Conservation (phyloP, 73 alveolate genomes). For the Effrenium voratum region DNA sequence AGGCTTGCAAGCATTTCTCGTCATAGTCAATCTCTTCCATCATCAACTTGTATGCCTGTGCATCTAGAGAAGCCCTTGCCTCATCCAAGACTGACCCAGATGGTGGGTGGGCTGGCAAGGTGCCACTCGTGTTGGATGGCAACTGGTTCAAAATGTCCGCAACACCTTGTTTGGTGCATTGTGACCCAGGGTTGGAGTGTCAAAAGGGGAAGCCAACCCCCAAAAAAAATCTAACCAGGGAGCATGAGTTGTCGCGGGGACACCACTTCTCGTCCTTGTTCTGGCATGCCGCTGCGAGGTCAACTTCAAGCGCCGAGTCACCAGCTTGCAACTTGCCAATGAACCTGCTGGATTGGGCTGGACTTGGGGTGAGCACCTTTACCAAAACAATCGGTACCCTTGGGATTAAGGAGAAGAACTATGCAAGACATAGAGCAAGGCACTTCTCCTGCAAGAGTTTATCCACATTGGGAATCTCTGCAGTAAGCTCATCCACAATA, state of each 20-base stretch:
- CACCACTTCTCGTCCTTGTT: not conserved
- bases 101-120: not conserved
- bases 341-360: not conserved
- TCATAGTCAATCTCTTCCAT: not conserved
- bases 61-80: not conserved
- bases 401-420: too few relatives aligned
- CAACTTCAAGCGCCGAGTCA: not conserved
- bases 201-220: not conserved
- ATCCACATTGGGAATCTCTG: not conserved
- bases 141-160: not conserved
- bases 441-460: not conserved
- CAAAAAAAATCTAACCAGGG: not conserved
- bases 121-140: not conserved
- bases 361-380: too few relatives aligned
- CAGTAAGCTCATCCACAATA: not conserved
- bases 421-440: not conserved
- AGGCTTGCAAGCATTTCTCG: not conserved
- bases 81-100: not conserved
- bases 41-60: not conserved
- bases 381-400: too few relatives aligned
- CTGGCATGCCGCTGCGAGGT: not conserved
- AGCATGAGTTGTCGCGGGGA: slow-evolving; percentile 21
- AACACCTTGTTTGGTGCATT: not conserved
- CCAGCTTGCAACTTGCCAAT: not conserved
- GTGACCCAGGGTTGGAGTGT: not conserved